Percentiles rank a stretch among this genome's conserved stretches.
These are phyloP conservation scores for Linnemannia elongata DNA, from an alignment of 192 early-diverging fungal genomes.

Conservation along the genomic window DNA sequence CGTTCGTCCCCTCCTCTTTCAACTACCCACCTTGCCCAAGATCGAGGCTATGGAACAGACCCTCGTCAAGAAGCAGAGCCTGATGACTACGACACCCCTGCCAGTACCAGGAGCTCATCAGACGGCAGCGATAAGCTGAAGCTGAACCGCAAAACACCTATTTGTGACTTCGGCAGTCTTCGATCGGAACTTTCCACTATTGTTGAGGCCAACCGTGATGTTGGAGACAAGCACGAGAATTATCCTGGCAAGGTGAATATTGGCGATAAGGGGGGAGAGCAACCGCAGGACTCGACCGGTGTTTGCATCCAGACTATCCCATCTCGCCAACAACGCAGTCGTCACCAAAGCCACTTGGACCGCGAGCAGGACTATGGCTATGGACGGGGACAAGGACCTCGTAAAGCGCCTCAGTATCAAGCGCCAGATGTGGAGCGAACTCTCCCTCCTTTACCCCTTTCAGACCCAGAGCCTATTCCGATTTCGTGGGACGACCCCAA, in stretches of 20 bases:
- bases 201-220: neutral
- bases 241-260: neutral
- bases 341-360: neutral
- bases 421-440: neutral
- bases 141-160: neutral
- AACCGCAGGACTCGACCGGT: neutral
- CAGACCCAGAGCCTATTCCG: neutral
- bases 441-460: neutral
- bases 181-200: neutral
- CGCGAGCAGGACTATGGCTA: neutral
- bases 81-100: neutral
- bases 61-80: neutral
- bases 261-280: no score
- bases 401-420: neutral
- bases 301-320: neutral
- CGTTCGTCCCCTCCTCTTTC: neutral
- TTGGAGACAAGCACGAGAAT: neutral
- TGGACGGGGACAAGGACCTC: neutral
- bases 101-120: neutral
- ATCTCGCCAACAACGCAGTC: neutral
- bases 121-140: neutral
- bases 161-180: neutral
- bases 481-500: neutral
- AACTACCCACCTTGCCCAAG: neutral
- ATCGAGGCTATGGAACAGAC: neutral